Evolutionary conservation across 441 rosid genomes (phyloP), one percentile per base, ranked within the genome.

Genomic region (Theobroma grandiflorum): DNA sequence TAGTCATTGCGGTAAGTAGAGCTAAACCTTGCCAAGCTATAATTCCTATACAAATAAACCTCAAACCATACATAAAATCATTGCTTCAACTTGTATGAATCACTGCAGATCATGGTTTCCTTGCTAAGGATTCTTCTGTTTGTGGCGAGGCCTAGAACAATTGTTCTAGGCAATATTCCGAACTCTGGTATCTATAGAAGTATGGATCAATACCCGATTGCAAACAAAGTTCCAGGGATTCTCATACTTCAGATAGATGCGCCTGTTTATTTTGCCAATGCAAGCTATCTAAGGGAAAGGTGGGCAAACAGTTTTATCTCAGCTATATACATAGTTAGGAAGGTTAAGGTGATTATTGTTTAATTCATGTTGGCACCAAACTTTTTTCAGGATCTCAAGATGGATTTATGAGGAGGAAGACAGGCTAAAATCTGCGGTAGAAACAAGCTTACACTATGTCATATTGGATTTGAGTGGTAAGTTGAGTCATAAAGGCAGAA

Each of bases 281-380:
- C 93, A 78, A 83, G 79, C 84, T 90, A 90, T 86, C 83, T 90
- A 59, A 86, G 93, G 82, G 93, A 90, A 67, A 88, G 89, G 93
- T 88, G 61, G 2, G 3, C 35, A 73, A 75, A 33, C 14, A 58
- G 3, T 53, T 55, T 1, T 7, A 16, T 45, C 31, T n/a, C n/a
- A 49, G 52, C 52, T 55, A 22, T 47, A 31, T 47, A 37, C 31
- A 2, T n/a, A 6, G 12, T 10, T 22, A 15, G 8, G 37, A 45
- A 50, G 10, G 20, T 14, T 58, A n/a, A 43, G 59, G 45, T 76
- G n/a, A 72, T 20, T 37, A 4, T 14, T 4, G 47, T 53, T 42
- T 4, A 50, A 72, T 65, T 31, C 0, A 35, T 64, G 47, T 12
- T 72, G 33, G 53, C 35, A 43, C 47, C 8, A 4, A 52, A 18